These are phyloP conservation scores for Knufia petricola DNA, from an alignment of 2,329 filamentous ascomycete species.

Conservation along the genomic window DNA sequence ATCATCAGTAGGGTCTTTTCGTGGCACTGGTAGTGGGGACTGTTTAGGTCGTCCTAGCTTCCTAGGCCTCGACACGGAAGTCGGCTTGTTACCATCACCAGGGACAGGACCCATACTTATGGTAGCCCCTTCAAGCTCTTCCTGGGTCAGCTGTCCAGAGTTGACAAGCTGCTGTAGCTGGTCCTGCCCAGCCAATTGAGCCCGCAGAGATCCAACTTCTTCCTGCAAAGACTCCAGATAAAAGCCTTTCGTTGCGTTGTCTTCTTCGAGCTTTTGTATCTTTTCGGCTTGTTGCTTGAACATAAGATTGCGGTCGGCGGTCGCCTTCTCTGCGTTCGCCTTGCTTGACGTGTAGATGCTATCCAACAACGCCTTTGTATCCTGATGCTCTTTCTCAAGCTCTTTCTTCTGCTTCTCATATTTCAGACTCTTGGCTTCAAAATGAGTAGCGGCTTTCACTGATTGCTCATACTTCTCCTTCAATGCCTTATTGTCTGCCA, in stretches of 20 bases:
- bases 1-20: not conserved
- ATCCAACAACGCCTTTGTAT: slow-evolving; percentile 77
- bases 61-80: not conserved
- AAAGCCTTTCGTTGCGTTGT: slow-evolving; percentile 20
- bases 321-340: slow-evolving; percentile 49
- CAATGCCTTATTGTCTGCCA: slow-evolving; percentile 43
- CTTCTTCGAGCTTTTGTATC: slow-evolving; percentile 22
- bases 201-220: slow-evolving; percentile 20
- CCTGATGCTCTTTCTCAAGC: slow-evolving; percentile 65
- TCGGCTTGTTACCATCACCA: not conserved
- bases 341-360: slow-evolving; percentile 70
- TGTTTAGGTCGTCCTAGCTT: not conserved
- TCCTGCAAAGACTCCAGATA: slow-evolving; percentile 21
- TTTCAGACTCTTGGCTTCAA: slow-evolving; percentile 61
- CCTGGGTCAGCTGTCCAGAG: slow-evolving; percentile 67
- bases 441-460: slow-evolving; percentile 58
- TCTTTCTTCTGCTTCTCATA: slow-evolving; percentile 61
- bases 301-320: slow-evolving; percentile 45
- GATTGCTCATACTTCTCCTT: slow-evolving; percentile 59
- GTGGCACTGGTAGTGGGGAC: not conserved
- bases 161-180: slow-evolving; percentile 30
- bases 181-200: slow-evolving; percentile 20
- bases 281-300: slow-evolving; percentile 8
- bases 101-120: slow-evolving; percentile 4
- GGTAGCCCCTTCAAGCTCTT: slow-evolving; percentile 47